A percentile compares a stretch with the other conserved stretches of the same genome.
Evolutionary conservation across 2,329 filamentous ascomycete species (phyloP).

Genomic region (Clarireedia hainanense): DNA sequence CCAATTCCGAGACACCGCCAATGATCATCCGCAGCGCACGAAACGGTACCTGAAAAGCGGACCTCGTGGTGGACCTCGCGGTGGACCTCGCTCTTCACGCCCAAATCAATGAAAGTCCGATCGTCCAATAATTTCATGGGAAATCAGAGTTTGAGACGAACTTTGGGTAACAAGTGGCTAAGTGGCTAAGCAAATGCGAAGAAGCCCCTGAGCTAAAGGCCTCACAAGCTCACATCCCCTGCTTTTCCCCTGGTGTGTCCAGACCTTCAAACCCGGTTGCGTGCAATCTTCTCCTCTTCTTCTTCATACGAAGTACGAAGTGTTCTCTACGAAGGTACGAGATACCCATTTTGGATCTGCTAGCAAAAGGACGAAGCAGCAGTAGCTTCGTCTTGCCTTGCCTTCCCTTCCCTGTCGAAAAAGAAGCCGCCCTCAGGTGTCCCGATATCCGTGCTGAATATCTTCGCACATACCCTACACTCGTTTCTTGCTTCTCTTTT

Average conservation of each 20-base stretch:
- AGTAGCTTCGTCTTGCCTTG: no score
- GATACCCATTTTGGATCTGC: neutral
- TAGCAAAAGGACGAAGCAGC: no score
- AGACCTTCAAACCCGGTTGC: neutral
- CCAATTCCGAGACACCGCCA: neutral
- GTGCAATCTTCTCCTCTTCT: neutral
- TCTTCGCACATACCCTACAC: constrained; percentile 1
- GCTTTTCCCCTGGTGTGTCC: constrained; percentile 1
- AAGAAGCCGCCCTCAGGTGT: neutral
- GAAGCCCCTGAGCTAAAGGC: no score
- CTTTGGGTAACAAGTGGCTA: no score
- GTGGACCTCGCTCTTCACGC: neutral
- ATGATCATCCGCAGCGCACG: neutral
- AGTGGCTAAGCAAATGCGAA: no score
- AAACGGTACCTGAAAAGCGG: constrained; percentile 3
- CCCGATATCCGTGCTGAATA: neutral
- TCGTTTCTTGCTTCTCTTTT: neutral
- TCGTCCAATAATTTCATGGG: neutral
- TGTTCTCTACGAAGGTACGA: neutral
- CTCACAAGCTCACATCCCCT: neutral
- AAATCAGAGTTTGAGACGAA: no score
- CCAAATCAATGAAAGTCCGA: neutral
- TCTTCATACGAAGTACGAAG: neutral
- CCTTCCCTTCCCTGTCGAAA: neutral
- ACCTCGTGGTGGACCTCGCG: no score